Percentiles rank a stretch among this genome's conserved stretches.
Conservation (phyloP, 495 filamentous ascomycete species). For the Lasiosphaeria ovina region DNA sequence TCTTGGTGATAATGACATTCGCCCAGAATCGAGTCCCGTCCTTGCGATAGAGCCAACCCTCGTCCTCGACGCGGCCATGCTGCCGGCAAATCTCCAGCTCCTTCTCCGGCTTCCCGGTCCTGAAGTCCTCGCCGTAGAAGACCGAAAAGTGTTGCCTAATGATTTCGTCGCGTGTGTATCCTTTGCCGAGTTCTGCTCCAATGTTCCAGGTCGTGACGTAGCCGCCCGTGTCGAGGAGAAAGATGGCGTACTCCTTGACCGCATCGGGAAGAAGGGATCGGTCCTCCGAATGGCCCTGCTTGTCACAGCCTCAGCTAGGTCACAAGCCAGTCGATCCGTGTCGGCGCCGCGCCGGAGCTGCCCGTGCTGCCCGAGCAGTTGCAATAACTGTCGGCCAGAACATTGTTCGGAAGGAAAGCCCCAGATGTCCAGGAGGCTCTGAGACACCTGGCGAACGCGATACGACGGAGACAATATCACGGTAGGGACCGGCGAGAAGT, state of each 20-base stretch:
- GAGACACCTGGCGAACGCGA: constrained; percentile 47
- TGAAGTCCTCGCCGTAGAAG: constrained; percentile 60
- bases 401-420: constrained; percentile 38
- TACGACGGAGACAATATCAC: constrained; percentile 49
- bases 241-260: constrained; percentile 67
- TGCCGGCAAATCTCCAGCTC: constrained; percentile 57
- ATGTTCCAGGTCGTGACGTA: constrained; percentile 62
- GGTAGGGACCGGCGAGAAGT: constrained; percentile 49
- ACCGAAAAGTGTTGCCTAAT: constrained; percentile 62
- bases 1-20: constrained; percentile 62
- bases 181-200: constrained; percentile 59
- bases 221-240: constrained; percentile 60
- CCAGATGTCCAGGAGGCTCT: constrained; percentile 45
- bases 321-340: constrained; percentile 36
- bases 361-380: constrained; percentile 33
- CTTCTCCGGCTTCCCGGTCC: constrained; percentile 51
- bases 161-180: constrained; percentile 56
- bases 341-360: constrained; percentile 34
- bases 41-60: constrained; percentile 64
- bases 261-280: constrained; percentile 52
- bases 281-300: constrained; percentile 32
- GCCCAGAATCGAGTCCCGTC: constrained; percentile 66
- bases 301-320: constrained; percentile 46
- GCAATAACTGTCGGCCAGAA: constrained; percentile 44
- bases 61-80: constrained; percentile 61